Conservation (phyloP, 192 early-diverging fungal species). For the Podila epicladia region DNA sequence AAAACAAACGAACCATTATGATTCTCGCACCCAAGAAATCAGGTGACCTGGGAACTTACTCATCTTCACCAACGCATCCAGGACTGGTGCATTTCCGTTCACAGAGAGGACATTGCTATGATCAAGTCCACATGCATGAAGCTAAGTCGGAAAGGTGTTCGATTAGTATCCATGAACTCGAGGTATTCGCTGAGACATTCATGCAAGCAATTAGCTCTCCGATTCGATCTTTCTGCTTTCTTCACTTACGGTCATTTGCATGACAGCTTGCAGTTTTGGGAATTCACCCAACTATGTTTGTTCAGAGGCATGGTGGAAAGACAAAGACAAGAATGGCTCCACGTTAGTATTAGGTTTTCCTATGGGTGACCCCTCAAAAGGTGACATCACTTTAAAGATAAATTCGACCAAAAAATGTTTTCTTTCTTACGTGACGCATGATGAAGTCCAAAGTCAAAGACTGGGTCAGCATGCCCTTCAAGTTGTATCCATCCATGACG, state of each 20-base stretch:
- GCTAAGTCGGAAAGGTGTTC: conserved; percentile 1
- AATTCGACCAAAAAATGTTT: neutral
- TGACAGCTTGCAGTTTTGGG: conserved; percentile 33
- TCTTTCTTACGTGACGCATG: conserved; percentile 63
- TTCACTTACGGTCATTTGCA: conserved; percentile 40
- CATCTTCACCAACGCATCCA: conserved; percentile 42
- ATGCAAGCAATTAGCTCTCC: neutral
- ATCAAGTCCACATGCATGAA: conserved; percentile 29
- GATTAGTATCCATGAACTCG: neutral
- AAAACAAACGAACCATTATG: neutral
- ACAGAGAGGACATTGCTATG: conserved; percentile 26
- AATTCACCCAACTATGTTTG: conserved; percentile 35
- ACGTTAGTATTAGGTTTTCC: neutral
- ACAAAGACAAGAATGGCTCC: neutral
- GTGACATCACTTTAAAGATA: neutral
- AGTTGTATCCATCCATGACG: conserved; percentile 65
- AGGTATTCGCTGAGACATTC: neutral
- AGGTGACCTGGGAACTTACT: conserved; percentile 10
- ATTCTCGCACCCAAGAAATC: neutral
- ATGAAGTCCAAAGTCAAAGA: conserved; percentile 74
- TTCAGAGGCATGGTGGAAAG: neutral
- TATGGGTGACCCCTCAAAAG: neutral
- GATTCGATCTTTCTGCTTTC: too few relatives aligned
- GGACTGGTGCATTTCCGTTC: conserved; percentile 24
- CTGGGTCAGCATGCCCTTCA: conserved; percentile 82